Conservation (phyloP, 2,329 filamentous ascomycete species). For the Cordyceps sp. region DNA sequence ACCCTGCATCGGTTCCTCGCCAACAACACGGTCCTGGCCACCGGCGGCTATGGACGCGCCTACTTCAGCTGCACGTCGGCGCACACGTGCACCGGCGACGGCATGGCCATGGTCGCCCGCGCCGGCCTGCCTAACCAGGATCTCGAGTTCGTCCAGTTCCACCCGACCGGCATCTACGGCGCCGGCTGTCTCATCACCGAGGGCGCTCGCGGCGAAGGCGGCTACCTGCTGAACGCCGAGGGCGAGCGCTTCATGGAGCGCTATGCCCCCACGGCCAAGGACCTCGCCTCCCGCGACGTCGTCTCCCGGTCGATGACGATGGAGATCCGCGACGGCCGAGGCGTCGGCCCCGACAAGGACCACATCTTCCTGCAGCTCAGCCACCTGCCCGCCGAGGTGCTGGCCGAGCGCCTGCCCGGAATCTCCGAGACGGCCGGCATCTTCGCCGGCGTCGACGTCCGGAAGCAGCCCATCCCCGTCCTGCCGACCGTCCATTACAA, state of each 20-base stretch:
- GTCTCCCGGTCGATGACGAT: conserved; percentile 96
- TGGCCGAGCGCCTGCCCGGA: conserved; percentile 91
- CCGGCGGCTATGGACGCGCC: conserved; percentile 90
- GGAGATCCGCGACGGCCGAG: conserved; percentile 93
- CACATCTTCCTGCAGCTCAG: conserved; percentile 97
- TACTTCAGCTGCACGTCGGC: conserved; percentile 98
- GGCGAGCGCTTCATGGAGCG: conserved; percentile 99
- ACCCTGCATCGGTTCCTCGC: conserved; percentile 94
- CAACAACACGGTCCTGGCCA: conserved; percentile 92
- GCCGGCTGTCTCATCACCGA: conserved; percentile 96
- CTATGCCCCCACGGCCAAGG: conserved; percentile 94
- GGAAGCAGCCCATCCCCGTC: conserved; percentile 92
- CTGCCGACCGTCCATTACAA: conserved; percentile 98
- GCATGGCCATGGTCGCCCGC: conserved; percentile 98
- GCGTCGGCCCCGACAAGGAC: conserved; percentile 93
- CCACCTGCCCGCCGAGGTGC: conserved; percentile 80
- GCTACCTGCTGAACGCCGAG: conserved; percentile 92
- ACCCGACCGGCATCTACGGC: conserved; percentile 97
- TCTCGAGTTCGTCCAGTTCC: conserved; percentile 98
- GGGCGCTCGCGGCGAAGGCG: conserved; percentile 93
- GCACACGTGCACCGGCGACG: conserved; percentile 96
- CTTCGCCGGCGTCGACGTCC: conserved; percentile 92
- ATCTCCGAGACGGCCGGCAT: conserved; percentile 98
- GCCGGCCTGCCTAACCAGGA: conserved; percentile 97
- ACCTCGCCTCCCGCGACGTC: conserved; percentile 90